These are phyloP conservation scores for Claviceps pusilla DNA, from an alignment of 2,329 filamentous ascomycete genomes.

Conservation along the genomic window DNA sequence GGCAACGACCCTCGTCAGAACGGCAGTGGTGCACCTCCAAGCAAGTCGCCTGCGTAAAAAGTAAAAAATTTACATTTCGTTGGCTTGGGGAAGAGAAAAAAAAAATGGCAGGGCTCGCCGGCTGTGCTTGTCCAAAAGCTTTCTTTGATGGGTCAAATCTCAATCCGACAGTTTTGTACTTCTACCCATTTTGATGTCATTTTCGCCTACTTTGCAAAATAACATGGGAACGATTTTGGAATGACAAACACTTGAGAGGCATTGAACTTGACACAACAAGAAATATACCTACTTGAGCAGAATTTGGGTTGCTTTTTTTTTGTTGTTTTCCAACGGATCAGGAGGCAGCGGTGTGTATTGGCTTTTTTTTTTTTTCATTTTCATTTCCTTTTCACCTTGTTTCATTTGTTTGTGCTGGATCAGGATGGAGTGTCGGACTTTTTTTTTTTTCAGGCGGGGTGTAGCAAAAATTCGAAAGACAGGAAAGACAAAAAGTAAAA, in stretches of 20 bases:
- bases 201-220: slow-evolving; percentile 10
- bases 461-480: slow-evolving; percentile 15
- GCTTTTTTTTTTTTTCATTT: slow-evolving; percentile 11
- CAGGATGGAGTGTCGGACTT: slow-evolving; percentile 25
- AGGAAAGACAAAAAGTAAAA: slow-evolving; percentile 27
- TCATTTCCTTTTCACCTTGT: background rate
- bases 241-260: slow-evolving; percentile 28
- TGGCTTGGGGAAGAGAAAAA: background rate
- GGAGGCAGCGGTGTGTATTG: slow-evolving; percentile 21
- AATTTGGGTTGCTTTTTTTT: slow-evolving; percentile 22
- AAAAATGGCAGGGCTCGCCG: slow-evolving; percentile 4
- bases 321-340: slow-evolving; percentile 20
- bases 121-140: slow-evolving; percentile 13
- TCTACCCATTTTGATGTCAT: slow-evolving; percentile 13
- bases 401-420: slow-evolving; percentile 6
- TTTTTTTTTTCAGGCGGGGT: slow-evolving; percentile 19
- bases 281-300: slow-evolving; percentile 17
- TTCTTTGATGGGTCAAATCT: slow-evolving; percentile 13
- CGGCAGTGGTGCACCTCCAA: slow-evolving; percentile 39
- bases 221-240: slow-evolving; percentile 21
- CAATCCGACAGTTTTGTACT: slow-evolving; percentile 9
- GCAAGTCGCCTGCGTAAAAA: slow-evolving; percentile 42
- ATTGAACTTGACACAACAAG: slow-evolving; percentile 26
- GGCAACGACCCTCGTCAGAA: slow-evolving; percentile 50
- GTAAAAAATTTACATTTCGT: background rate